A percentile compares a stretch with the other conserved stretches of the same genome.
Conservation (phyloP, 2,329 filamentous ascomycete species). For the Colletotrichum tropicale region DNA sequence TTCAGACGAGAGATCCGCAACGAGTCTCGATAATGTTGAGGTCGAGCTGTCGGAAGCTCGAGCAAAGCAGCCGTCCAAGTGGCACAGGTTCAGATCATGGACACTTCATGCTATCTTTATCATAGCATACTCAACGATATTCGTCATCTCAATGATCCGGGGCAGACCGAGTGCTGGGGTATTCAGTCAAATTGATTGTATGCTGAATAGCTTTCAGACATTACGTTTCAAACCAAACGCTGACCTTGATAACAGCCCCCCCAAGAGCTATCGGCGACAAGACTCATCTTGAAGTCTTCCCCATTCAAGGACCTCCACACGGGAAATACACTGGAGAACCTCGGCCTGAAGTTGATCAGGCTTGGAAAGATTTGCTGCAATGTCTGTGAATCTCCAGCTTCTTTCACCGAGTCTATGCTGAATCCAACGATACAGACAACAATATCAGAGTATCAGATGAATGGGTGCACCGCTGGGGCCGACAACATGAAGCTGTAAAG, state of each 20-base stretch:
- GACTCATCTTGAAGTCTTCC: constrained; percentile 12
- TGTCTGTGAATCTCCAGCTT: neutral
- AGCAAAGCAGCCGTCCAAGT: neutral
- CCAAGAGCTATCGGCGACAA: neutral
- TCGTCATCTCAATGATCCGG: neutral
- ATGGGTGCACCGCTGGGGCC: constrained; percentile 15
- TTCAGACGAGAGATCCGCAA: neutral
- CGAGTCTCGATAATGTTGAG: constrained; percentile 2
- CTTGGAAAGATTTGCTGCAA: constrained; percentile 14
- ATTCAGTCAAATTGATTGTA: constrained; percentile 13
- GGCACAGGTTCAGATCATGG: neutral
- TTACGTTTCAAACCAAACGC: too few species aligned
- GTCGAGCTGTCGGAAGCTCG: neutral
- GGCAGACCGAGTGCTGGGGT: neutral
- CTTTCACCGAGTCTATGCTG: neutral
- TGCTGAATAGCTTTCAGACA: neutral
- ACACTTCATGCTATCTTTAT: neutral
- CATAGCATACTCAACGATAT: neutral
- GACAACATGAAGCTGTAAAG: constrained; percentile 14
- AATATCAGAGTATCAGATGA: constrained; percentile 15
- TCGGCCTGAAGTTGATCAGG: constrained; percentile 12
- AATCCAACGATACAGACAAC: neutral
- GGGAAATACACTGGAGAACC: constrained; percentile 15
- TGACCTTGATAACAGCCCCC: neutral
- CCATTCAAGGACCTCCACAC: constrained; percentile 15